A percentile compares a stretch with the other conserved stretches of the same genome.
Evolutionary conservation across 768 basidiomycete genomes (phyloP).

Genomic region (Zangia roseola): DNA sequence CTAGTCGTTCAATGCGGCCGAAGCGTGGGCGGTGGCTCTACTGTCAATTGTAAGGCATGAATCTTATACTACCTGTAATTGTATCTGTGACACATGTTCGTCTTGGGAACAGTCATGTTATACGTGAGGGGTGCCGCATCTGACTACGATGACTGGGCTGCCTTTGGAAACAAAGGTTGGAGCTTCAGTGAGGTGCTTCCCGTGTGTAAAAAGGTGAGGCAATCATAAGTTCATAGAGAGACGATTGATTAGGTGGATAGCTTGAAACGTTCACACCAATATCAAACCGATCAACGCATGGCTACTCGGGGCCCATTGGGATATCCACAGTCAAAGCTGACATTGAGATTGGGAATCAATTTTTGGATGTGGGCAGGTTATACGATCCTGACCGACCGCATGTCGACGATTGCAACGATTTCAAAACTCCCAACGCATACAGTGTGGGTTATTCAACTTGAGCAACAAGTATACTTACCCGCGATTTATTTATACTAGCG

Average conservation of each 20-base stretch:
- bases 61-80: not conserved
- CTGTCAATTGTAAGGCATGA: conserved; percentile 18
- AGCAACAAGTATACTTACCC: not conserved
- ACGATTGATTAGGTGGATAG: not conserved
- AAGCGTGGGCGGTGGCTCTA: conserved; percentile 27
- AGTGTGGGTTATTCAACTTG: conserved; percentile 12
- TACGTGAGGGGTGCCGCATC: conserved; percentile 25
- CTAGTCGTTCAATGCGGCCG: conserved; percentile 16
- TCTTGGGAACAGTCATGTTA: conserved; percentile 11
- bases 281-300: conserved; percentile 31
- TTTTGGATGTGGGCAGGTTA: conserved; percentile 42
- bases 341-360: conserved; percentile 36
- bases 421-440: conserved; percentile 30
- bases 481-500: conserved; percentile 5
- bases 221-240: too few species aligned
- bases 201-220: conserved; percentile 22
- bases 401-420: conserved; percentile 48
- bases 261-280: conserved; percentile 36
- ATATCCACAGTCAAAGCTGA: conserved; percentile 16
- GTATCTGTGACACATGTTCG: too few species aligned
- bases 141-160: conserved; percentile 30
- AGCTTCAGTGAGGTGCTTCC: conserved; percentile 25
- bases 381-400: conserved; percentile 47
- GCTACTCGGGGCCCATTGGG: conserved; percentile 32
- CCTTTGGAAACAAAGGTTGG: conserved; percentile 26